phyloP scores from a whole-genome alignment of 2,329 filamentous ascomycete species.

The Cercospora citrullina region DNA sequence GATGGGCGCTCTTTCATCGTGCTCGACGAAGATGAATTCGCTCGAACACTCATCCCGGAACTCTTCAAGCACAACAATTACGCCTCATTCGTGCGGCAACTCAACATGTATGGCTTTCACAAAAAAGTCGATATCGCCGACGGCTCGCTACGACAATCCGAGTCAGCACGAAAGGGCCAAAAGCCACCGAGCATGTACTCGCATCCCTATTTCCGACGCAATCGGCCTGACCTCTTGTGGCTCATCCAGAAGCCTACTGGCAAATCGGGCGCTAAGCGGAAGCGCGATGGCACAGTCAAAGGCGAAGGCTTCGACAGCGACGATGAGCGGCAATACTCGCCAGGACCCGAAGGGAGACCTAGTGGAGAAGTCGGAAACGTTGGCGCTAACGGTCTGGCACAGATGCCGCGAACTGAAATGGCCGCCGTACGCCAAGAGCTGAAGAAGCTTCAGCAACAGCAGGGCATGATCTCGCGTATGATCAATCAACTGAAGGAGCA shows the following conservation, averaged over 20 bases:
- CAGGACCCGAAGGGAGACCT: slow-evolving; percentile 30
- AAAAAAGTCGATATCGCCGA: slow-evolving; percentile 73
- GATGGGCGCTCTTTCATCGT: slow-evolving; percentile 96
- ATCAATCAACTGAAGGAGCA: slow-evolving; percentile 79
- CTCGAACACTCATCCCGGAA: slow-evolving; percentile 70
- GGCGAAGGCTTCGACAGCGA: slow-evolving; percentile 69
- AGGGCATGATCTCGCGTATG: slow-evolving; percentile 79
- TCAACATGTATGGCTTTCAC: slow-evolving; percentile 60
- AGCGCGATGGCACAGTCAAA: slow-evolving; percentile 59
- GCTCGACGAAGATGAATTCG: slow-evolving; percentile 88
- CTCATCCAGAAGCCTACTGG: slow-evolving; percentile 94
- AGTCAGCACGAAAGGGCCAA: slow-evolving; percentile 85
- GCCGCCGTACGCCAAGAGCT: slow-evolving; percentile 76
- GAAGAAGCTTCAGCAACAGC: slow-evolving; percentile 77
- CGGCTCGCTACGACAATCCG: slow-evolving; percentile 95
- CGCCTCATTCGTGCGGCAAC: slow-evolving; percentile 71
- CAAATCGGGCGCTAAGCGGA: slow-evolving; percentile 53
- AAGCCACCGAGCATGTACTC: slow-evolving; percentile 98
- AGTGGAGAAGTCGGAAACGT: slow-evolving; percentile 29
- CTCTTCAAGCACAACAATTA: slow-evolving; percentile 80
- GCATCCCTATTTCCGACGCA: slow-evolving; percentile 92
- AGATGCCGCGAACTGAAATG: slow-evolving; percentile 70
- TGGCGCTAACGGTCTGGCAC: slow-evolving; percentile 52
- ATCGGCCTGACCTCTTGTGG: slow-evolving; percentile 90
- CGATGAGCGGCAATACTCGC: slow-evolving; percentile 51